Percentiles rank a stretch among this genome's conserved stretches.
Evolutionary conservation across 495 filamentous ascomycete genomes (phyloP).

Genomic region (Penicillium turbatum): DNA sequence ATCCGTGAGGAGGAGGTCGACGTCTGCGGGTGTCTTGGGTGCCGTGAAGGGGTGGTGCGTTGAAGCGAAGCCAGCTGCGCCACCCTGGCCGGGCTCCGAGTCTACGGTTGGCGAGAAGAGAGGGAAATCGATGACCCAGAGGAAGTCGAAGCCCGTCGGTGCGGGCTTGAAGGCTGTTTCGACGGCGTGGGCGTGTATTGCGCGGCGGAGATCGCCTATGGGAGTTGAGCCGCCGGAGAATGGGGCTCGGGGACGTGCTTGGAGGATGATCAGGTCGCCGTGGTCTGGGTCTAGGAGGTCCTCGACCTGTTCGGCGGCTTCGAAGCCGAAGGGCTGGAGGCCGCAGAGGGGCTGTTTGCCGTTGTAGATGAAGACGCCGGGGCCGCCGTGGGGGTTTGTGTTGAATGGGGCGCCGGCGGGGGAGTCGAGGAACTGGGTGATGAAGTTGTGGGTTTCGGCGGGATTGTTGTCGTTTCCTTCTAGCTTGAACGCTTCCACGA

Average conservation of each 20-base stretch:
- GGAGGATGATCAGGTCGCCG: slow-evolving; percentile 74
- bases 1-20: slow-evolving; percentile 66
- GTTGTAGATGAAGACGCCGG: slow-evolving; percentile 72
- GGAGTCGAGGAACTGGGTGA: slow-evolving; percentile 62
- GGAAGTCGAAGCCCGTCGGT: slow-evolving; percentile 56
- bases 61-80: slow-evolving; percentile 70
- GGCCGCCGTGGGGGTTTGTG: slow-evolving; percentile 62
- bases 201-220: slow-evolving; percentile 71
- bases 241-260: slow-evolving; percentile 63
- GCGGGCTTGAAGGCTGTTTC: slow-evolving; percentile 51
- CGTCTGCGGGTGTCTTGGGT: slow-evolving; percentile 65
- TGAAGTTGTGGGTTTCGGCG: slow-evolving; percentile 52
- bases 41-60: slow-evolving; percentile 98
- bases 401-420: slow-evolving; percentile 57
- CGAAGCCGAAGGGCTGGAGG: slow-evolving; percentile 69
- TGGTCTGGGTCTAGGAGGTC: slow-evolving; percentile 52
- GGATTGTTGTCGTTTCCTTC: slow-evolving; percentile 44
- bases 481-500: slow-evolving; percentile 70
- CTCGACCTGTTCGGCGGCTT: slow-evolving; percentile 58
- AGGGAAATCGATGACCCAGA: slow-evolving; percentile 88
- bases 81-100: slow-evolving; percentile 76
- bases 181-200: slow-evolving; percentile 64
- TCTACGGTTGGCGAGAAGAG: slow-evolving; percentile 74
- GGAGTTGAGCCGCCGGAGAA: slow-evolving; percentile 66
- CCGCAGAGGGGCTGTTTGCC: slow-evolving; percentile 65